Conservation (phyloP, 2,329 filamentous ascomycete genomes). For the Fusarium begoniae region DNA sequence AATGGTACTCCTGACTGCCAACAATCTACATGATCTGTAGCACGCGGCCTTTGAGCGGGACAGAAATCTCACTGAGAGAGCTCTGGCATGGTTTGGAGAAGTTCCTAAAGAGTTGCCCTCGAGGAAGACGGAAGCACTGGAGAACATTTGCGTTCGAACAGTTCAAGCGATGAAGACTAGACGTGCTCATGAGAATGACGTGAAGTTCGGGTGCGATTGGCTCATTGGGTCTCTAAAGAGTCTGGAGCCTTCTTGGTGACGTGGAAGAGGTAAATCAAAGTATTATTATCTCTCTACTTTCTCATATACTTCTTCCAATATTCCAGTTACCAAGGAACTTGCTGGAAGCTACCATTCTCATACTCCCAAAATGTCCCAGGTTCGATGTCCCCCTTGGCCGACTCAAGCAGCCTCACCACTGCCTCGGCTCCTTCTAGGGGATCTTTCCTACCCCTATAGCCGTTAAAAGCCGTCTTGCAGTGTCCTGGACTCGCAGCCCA, state of each 20-base stretch:
- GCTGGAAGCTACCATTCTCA: background rate
- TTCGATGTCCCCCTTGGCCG: background rate
- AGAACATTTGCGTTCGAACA: background rate
- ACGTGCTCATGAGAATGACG: background rate
- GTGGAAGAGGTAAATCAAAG: background rate
- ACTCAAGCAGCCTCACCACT: background rate
- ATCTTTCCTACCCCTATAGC: background rate
- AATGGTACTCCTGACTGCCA: background rate
- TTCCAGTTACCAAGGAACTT: background rate
- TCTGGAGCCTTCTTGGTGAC: background rate
- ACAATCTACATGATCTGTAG: background rate
- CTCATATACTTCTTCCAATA: background rate
- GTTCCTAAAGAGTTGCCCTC: background rate
- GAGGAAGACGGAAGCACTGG: background rate
- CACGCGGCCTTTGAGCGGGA: background rate
- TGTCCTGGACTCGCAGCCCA: slow-evolving; percentile 11
- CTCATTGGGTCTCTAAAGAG: background rate
- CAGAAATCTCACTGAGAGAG: background rate
- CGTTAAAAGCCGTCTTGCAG: slow-evolving; percentile 15
- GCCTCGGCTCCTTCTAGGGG: background rate
- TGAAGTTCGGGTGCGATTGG: background rate
- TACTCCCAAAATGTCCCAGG: slow-evolving; percentile 13
- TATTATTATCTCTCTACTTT: background rate
- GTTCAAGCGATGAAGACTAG: background rate
- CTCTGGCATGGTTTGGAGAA: background rate